These are phyloP conservation scores for Yamadazyma sp. DNA, from an alignment of 1,139 yeast genomes.

Conservation along the genomic window DNA sequence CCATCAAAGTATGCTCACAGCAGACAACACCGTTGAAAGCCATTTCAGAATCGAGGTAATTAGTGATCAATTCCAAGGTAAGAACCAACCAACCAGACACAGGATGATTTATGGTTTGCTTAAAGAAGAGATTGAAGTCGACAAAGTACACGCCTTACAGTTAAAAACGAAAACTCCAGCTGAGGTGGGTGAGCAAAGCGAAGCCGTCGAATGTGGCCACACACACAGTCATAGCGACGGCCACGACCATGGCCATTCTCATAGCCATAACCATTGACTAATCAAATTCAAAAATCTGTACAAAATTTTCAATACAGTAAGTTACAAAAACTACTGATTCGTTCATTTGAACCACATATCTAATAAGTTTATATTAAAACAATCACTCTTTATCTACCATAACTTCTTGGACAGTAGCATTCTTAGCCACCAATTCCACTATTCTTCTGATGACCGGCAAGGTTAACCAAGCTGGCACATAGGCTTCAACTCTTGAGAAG, in stretches of 20 bases:
- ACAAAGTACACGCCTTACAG: conserved; percentile 88
- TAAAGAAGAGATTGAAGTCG: conserved; percentile 66
- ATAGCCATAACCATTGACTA: conserved; percentile 1
- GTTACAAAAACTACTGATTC: too few relatives aligned
- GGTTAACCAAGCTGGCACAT: conserved; percentile 93
- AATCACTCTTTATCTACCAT: conserved; percentile 6
- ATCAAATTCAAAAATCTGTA: not conserved
- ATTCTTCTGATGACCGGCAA: conserved; percentile 86
- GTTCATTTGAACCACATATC: not conserved
- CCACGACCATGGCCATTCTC: conserved; percentile 2
- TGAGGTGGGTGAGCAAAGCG: conserved; percentile 38
- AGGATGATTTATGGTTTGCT: conserved; percentile 68
- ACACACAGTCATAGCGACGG: conserved; percentile 1
- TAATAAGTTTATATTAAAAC: conserved; percentile 1
- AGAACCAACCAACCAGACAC: conserved; percentile 74
- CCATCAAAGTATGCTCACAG: conserved; percentile 80
- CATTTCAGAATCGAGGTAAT: conserved; percentile 78
- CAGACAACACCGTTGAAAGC: conserved; percentile 73
- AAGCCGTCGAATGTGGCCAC: conserved; percentile 3
- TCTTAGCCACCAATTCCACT: conserved; percentile 85
- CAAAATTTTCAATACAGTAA: too few relatives aligned
- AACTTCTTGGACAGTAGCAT: conserved; percentile 54
- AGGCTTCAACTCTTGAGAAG: conserved; percentile 88
- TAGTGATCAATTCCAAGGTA: conserved; percentile 67
- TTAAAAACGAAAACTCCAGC: conserved; percentile 76